These are phyloP conservation scores for Apiosordaria backusii DNA, from an alignment of 495 filamentous ascomycete species.

Conservation along the genomic window DNA sequence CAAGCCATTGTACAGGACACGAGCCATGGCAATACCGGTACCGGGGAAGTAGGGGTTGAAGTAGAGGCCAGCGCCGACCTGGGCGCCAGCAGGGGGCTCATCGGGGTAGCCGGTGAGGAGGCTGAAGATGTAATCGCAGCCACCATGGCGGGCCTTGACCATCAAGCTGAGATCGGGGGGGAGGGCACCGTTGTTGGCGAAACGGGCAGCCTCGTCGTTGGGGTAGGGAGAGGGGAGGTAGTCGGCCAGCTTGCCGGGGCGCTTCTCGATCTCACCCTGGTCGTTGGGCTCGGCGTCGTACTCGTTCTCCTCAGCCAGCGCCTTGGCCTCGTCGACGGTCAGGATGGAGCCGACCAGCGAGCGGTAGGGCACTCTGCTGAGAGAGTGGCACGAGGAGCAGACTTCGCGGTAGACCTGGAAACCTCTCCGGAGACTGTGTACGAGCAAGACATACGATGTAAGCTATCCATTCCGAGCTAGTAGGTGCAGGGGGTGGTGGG, in stretches of 20 bases:
- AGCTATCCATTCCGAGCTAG: not conserved
- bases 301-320: slow-evolving; percentile 93
- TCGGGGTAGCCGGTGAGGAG: slow-evolving; percentile 98
- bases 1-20: slow-evolving; percentile 94
- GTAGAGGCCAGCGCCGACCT: slow-evolving; percentile 81
- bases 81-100: slow-evolving; percentile 84
- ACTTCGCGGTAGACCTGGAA: slow-evolving; percentile 99
- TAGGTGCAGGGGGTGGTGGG: not conserved
- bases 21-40: slow-evolving; percentile 97
- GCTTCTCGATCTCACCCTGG: slow-evolving; percentile 95
- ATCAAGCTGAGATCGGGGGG: slow-evolving; percentile 98
- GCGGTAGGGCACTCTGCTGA: slow-evolving; percentile 91
- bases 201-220: slow-evolving; percentile 97
- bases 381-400: slow-evolving; percentile 95
- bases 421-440: slow-evolving; percentile 83
- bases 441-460: slow-evolving; percentile 13
- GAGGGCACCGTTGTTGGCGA: slow-evolving; percentile 96
- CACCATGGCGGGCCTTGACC: slow-evolving; percentile 94
- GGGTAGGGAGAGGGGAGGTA: slow-evolving; percentile 94
- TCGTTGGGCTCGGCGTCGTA: slow-evolving; percentile 99
- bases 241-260: slow-evolving; percentile 95
- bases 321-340: slow-evolving; percentile 97
- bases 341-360: slow-evolving; percentile 83
- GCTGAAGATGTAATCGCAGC: slow-evolving; percentile 97
- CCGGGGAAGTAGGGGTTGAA: slow-evolving; percentile 99